Evolutionary conservation across 805 yeast species (phyloP), one percentile per base, ranked within the genome.

Genomic region (Lipomyces yamanashiensis): DNA sequence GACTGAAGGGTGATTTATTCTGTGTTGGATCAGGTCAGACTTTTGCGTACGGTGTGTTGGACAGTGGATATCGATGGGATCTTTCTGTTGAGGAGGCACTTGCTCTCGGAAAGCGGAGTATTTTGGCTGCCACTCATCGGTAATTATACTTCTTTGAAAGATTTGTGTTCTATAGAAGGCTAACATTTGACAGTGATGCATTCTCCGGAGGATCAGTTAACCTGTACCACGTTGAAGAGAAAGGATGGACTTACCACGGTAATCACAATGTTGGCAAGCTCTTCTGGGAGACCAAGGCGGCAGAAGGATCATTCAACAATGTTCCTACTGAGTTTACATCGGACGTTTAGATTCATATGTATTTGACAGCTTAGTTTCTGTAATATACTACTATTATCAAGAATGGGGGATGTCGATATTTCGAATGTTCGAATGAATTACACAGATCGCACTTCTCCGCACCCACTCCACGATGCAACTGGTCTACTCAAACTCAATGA

Each of bases 1-100:
- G 99, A 78, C 81, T 95, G 73, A 87, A 90, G 75, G 99, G 99
- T 61, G 97, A 93, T 74, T 71, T 92, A 68, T 95, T 95, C 78
- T 91, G 97, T 81, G 99, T 95, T 39, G 99, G 99, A 53, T 93
- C 98, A 1, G 99, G 99, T 78, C 99, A 95, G 80, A 95, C 99
- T 1, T 95, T 95, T 79, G 99, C 99, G 9, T 95, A 95, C 74
- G 99, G 99, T 82, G 99, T 95, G 23, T 82, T 95, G 69, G 99
- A 95, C 76, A 85, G 96, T 40, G 92, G 90, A 72, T 90, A 91
- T 78, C 84, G 83, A 71, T 92, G 97, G 97, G 98, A 95, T 74
- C 79, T 95, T 67, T 76, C 90, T 1, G 93, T 90, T 2, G 98
- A 95, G 67, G 98, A 95, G 68, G 98, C 98, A 2, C 82, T 95